phyloP scores from a whole-genome alignment of 331 rosid genomes.

The Acacia concinna region DNA sequence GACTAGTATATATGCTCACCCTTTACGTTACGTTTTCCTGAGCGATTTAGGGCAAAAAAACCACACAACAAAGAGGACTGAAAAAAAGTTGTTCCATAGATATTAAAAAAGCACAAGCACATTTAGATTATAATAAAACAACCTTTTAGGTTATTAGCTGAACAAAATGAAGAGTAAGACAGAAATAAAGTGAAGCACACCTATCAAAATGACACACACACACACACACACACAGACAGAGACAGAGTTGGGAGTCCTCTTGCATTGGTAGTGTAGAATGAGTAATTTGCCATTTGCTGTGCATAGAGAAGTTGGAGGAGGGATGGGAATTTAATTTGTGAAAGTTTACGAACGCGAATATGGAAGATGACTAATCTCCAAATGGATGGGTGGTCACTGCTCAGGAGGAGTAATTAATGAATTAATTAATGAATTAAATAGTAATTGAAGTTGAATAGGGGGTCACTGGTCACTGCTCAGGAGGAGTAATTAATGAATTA shows the following conservation, averaged over 20 bases:
- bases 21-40: not conserved
- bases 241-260: too few species aligned
- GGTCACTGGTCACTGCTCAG: too few species aligned
- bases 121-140: not conserved
- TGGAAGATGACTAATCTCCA: slow-evolving; percentile 21
- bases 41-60: not conserved
- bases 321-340: not conserved
- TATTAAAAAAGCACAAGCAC: not conserved
- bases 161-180: not conserved
- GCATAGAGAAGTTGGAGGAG: slow-evolving; percentile 2
- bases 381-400: not conserved
- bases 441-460: slow-evolving; percentile 21
- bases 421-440: too few species aligned
- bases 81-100: not conserved
- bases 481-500: not conserved
- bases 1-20: not conserved
- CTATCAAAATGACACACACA: not conserved
- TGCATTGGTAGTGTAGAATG: not conserved
- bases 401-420: not conserved
- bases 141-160: not conserved
- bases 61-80: not conserved
- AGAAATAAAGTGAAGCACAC: not conserved
- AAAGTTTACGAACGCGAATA: not conserved
- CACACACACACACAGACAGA: too few species aligned
- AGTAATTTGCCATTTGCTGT: not conserved